Percentiles rank a stretch among this genome's conserved stretches.
Conservation (phyloP, 1,139 yeast species). For the Yamadazyma siamensis region DNA sequence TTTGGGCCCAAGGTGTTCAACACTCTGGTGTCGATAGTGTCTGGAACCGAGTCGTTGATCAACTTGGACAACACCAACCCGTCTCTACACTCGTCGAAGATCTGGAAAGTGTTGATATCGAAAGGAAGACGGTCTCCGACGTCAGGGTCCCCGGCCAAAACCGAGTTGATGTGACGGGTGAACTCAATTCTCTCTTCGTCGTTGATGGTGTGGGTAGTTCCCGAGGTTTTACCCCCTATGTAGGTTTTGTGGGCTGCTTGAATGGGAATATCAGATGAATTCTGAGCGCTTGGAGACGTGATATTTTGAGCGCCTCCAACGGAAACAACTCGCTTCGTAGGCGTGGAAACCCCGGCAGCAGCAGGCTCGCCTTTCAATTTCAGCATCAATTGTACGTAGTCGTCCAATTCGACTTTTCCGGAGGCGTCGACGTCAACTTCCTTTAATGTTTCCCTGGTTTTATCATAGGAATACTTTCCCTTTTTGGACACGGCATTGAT, state of each 20-base stretch:
- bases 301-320: conserved; percentile 6
- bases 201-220: conserved; percentile 95
- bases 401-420: conserved; percentile 95
- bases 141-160: conserved; percentile 84
- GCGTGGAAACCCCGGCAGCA: not conserved
- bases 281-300: conserved; percentile 20
- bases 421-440: conserved; percentile 92
- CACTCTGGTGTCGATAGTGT: conserved; percentile 97
- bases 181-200: conserved; percentile 94
- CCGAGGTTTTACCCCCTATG: conserved; percentile 74
- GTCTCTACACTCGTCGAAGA: conserved; percentile 95
- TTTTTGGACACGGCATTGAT: conserved; percentile 77
- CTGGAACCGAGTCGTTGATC: conserved; percentile 96
- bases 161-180: conserved; percentile 92
- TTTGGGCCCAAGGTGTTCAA: conserved; percentile 75
- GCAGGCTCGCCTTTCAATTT: conserved; percentile 42
- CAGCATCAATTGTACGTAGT: conserved; percentile 82
- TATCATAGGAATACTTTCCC: conserved; percentile 84
- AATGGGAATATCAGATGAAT: conserved; percentile 29
- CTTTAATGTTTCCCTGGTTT: conserved; percentile 89
- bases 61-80: conserved; percentile 90
- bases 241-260: conserved; percentile 68
- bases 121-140: conserved; percentile 86
- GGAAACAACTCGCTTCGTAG: too few relatives aligned
- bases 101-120: conserved; percentile 91